These are phyloP conservation scores for Colletotrichum filicis DNA, from an alignment of 2,329 filamentous ascomycete species.

Conservation along the genomic window DNA sequence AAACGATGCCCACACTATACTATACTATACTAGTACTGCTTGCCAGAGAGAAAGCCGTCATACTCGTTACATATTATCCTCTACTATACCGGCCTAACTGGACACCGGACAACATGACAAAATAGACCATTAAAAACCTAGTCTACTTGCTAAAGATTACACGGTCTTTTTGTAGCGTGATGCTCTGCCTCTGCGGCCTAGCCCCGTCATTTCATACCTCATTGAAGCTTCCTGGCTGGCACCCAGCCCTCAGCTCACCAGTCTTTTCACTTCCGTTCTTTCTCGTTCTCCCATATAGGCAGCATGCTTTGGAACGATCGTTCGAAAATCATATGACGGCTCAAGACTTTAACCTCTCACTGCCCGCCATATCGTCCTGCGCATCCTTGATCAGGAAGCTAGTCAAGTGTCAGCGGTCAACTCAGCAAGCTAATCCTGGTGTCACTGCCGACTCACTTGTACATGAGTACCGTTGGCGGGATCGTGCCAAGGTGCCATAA, in stretches of 20 bases:
- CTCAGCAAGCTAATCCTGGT: background rate
- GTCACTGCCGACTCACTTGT: conserved; percentile 75
- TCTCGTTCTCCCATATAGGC: background rate
- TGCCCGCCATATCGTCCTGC: conserved; percentile 79
- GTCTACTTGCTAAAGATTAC: background rate
- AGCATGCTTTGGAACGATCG: background rate
- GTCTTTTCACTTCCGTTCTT: no score
- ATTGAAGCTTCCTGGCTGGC: background rate
- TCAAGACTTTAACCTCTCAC: conserved; percentile 76
- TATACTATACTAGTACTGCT: background rate
- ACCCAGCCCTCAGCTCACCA: background rate
- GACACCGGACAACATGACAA: conserved; percentile 19
- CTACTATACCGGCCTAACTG: conserved; percentile 1
- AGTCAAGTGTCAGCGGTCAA: background rate
- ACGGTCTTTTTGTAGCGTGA: background rate
- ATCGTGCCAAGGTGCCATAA: conserved; percentile 97
- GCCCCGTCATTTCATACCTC: background rate
- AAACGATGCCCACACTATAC: conserved; percentile 18
- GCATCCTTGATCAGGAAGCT: conserved; percentile 91
- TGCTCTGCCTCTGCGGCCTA: background rate
- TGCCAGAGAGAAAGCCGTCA: conserved; percentile 16
- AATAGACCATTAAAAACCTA: conserved; percentile 25
- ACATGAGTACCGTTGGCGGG: conserved; percentile 88
- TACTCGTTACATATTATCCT: conserved; percentile 30
- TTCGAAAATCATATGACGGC: background rate